These are phyloP conservation scores for Colletotrichum australisinense DNA, from an alignment of 2,329 filamentous ascomycete species.

Conservation along the genomic window DNA sequence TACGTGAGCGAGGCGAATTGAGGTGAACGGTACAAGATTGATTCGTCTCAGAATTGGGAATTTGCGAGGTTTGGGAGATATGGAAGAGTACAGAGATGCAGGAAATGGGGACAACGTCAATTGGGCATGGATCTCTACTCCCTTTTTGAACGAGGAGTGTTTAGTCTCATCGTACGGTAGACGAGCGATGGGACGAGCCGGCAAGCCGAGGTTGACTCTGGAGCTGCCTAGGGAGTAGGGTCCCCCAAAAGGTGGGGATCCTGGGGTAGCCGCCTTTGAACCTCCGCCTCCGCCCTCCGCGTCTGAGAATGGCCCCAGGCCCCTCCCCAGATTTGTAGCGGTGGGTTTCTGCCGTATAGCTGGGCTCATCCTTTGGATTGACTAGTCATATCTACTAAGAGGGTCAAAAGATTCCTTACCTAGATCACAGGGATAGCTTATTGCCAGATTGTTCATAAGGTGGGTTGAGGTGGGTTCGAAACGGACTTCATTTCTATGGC, in stretches of 20 bases:
- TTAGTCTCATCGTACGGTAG: conserved; percentile 27
- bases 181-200: conserved; percentile 23
- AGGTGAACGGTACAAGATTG: neutral
- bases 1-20: neutral
- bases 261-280: conserved; percentile 32
- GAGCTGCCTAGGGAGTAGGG: conserved; percentile 27
- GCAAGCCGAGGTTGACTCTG: conserved; percentile 33
- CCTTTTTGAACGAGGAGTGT: conserved; percentile 28
- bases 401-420: no score
- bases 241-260: conserved; percentile 29
- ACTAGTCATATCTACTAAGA: no score
- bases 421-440: neutral
- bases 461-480: neutral
- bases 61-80: neutral
- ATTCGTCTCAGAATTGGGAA: neutral
- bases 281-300: conserved; percentile 30
- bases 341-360: neutral
- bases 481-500: neutral
- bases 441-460: neutral
- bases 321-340: neutral
- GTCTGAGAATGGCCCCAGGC: conserved; percentile 18
- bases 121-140: neutral
- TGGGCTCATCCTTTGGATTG: no score
- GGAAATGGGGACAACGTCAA: neutral
- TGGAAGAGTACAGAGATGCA: neutral